These are phyloP conservation scores for Eucalyptus victrix DNA, from an alignment of 345 rosid species.

Conservation along the genomic window DNA sequence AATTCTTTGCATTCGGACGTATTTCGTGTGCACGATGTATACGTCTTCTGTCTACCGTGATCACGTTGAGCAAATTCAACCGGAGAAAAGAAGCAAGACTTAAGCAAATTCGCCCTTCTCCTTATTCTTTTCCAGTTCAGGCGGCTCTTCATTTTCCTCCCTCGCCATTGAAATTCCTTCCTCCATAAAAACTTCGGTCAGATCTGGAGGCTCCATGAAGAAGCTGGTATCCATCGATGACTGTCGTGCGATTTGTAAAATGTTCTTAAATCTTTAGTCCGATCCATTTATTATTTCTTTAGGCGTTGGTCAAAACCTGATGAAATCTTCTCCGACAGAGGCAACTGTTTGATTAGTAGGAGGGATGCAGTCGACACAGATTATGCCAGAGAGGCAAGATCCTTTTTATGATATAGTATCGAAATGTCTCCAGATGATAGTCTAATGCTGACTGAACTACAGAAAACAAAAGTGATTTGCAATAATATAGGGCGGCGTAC, in stretches of 20 bases:
- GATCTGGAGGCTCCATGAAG: background rate
- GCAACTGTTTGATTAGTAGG: background rate
- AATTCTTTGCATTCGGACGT: background rate
- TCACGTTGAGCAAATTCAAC: background rate
- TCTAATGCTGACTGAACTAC: background rate
- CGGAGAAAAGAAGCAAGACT: background rate
- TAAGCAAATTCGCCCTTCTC: background rate
- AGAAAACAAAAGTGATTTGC: background rate
- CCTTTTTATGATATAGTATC: background rate
- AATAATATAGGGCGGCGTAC: background rate
- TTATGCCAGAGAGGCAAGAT: background rate
- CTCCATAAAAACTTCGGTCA: background rate
- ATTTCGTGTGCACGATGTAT: background rate
- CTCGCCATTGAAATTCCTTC: background rate
- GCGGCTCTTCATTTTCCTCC: background rate
- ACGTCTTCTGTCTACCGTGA: background rate
- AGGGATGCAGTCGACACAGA: background rate
- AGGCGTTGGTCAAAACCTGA: background rate
- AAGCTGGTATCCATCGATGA: no score
- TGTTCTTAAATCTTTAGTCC: background rate
- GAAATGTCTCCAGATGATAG: background rate
- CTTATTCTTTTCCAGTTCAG: background rate
- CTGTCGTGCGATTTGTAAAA: no score
- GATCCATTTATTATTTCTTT: background rate
- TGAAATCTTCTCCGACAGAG: background rate